Conservation (phyloP, 192 early-diverging fungal genomes). For the Thamnidium elegans region DNA sequence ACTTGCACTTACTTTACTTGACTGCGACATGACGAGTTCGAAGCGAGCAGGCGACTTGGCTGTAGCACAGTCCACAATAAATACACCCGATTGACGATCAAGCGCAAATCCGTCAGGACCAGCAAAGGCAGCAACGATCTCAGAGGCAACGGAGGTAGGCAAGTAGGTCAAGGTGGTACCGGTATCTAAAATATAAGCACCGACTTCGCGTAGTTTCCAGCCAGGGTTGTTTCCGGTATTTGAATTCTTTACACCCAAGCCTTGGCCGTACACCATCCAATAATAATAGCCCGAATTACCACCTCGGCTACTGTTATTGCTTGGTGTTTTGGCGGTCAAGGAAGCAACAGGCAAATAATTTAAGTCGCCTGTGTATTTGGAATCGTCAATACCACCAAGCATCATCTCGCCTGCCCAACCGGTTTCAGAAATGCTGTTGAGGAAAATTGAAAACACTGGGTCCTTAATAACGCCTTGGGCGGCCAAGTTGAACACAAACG, state of each 20-base stretch:
- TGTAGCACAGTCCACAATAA: constrained; percentile 23
- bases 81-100: constrained; percentile 25
- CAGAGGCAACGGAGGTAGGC: constrained; percentile 17
- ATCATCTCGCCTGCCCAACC: constrained; percentile 45
- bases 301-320: neutral
- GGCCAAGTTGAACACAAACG: constrained; percentile 35
- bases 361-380: constrained; percentile 45
- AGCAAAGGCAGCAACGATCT: constrained; percentile 23
- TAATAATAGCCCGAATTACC: constrained; percentile 14
- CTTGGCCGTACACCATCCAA: constrained; percentile 39
- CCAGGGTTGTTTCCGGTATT: neutral
- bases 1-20: neutral
- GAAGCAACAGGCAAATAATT: constrained; percentile 43
- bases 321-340: neutral
- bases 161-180: constrained; percentile 37
- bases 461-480: constrained; percentile 20
- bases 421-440: constrained; percentile 10
- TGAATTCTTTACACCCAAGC: constrained; percentile 14
- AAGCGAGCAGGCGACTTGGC: constrained; percentile 17
- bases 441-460: constrained; percentile 31
- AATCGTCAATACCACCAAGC: constrained; percentile 49
- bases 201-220: constrained; percentile 10
- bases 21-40: constrained; percentile 21
- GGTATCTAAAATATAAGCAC: constrained; percentile 36
- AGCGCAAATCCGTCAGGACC: constrained; percentile 10